Conservation (phyloP, 75 land plant genomes). For the Chamaecyparis obtusa region DNA sequence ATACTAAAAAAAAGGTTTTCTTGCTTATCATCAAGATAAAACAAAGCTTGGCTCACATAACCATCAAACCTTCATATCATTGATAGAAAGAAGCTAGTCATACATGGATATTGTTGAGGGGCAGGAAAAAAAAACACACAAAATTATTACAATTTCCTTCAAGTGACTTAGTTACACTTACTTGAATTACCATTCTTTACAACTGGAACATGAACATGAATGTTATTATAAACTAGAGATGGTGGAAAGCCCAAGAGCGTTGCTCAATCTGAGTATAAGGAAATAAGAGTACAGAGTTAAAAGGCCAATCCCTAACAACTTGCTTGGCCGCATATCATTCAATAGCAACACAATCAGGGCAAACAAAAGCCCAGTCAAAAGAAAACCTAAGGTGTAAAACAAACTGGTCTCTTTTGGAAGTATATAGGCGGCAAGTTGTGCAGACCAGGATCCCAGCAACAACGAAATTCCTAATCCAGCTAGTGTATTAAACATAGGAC, state of each 20-base stretch:
- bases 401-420: slow-evolving; percentile 63
- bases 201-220: background rate
- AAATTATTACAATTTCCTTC: too few relatives aligned
- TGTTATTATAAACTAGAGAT: slow-evolving; percentile 26
- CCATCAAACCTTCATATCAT: background rate
- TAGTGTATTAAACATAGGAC: slow-evolving; percentile 93
- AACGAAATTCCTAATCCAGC: slow-evolving; percentile 78
- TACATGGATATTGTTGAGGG: background rate
- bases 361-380: slow-evolving; percentile 69
- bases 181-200: background rate
- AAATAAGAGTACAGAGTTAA: slow-evolving; percentile 61
- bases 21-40: background rate
- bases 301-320: slow-evolving; percentile 67
- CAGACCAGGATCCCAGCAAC: slow-evolving; percentile 62
- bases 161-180: too few relatives aligned
- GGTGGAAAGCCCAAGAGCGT: slow-evolving; percentile 44
- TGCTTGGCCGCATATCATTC: slow-evolving; percentile 67
- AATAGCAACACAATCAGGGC: slow-evolving; percentile 55
- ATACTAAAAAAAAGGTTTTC: background rate
- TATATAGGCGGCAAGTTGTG: slow-evolving; percentile 42
- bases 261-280: slow-evolving; percentile 49
- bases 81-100: background rate
- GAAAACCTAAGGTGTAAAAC: slow-evolving; percentile 73
- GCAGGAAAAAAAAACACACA: background rate
- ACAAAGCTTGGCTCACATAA: background rate